A percentile compares a stretch with the other conserved stretches of the same genome.
These are phyloP conservation scores for Lecanicillium sp. DNA, from an alignment of 2,329 filamentous ascomycete genomes.

Conservation along the genomic window DNA sequence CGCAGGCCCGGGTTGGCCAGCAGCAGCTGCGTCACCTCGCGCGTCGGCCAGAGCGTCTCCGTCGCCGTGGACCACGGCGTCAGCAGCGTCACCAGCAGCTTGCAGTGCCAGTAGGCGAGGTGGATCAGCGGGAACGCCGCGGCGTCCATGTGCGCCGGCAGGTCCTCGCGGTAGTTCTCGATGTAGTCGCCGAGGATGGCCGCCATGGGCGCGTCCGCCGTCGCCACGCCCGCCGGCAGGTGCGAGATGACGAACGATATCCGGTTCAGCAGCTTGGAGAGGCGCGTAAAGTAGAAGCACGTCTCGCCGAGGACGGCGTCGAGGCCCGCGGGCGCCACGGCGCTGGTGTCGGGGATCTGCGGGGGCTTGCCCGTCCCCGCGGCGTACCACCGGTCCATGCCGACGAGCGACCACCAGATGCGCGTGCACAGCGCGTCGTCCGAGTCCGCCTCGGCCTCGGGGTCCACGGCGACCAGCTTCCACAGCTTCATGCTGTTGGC, in stretches of 20 bases:
- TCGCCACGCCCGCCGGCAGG: constrained; percentile 29
- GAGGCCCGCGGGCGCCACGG: constrained; percentile 55
- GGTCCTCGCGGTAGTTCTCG: constrained; percentile 59
- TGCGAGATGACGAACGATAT: constrained; percentile 33
- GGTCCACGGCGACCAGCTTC: constrained; percentile 35
- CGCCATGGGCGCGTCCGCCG: constrained; percentile 29
- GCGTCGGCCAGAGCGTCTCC: constrained; percentile 55
- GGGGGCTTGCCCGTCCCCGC: constrained; percentile 58
- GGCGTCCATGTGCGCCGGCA: constrained; percentile 52
- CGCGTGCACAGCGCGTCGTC: constrained; percentile 57
- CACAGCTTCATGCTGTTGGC: constrained; percentile 60
- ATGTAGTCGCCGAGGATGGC: constrained; percentile 32
- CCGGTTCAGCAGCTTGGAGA: constrained; percentile 49
- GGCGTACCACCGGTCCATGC: constrained; percentile 69
- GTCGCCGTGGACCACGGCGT: constrained; percentile 48
- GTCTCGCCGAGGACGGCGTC: constrained; percentile 55
- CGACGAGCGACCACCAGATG: constrained; percentile 66
- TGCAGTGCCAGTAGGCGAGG: constrained; percentile 64
- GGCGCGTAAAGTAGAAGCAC: constrained; percentile 55
- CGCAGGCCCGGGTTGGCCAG: constrained; percentile 47
- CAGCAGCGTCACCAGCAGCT: constrained; percentile 57
- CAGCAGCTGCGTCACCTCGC: constrained; percentile 53
- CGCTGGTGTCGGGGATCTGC: constrained; percentile 56
- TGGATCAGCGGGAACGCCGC: constrained; percentile 51
- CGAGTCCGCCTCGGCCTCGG: constrained; percentile 49